Evolutionary conservation across 2,329 filamentous ascomycete species (phyloP).

Genomic region (Penicillium freii): DNA sequence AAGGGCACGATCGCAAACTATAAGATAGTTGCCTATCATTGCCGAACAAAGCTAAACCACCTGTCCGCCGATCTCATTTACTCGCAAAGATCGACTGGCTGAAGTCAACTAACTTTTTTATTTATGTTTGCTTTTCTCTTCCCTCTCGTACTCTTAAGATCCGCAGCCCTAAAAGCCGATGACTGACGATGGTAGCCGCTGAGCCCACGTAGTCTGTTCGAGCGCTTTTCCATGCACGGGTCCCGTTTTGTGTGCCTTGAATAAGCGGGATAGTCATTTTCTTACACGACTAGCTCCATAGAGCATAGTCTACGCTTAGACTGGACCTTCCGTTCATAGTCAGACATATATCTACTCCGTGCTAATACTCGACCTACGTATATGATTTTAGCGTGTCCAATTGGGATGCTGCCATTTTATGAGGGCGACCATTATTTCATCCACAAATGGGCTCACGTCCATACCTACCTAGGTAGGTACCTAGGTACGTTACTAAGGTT

Average conservation of each 20-base stretch:
- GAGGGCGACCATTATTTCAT: not conserved
- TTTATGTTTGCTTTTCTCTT: not conserved
- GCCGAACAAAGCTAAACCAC: too few species aligned
- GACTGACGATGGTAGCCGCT: conserved; percentile 4
- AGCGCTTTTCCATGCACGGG: not conserved
- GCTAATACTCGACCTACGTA: not conserved
- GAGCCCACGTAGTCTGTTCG: not conserved
- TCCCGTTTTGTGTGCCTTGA: not conserved
- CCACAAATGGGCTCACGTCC: not conserved
- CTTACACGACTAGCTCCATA: not conserved
- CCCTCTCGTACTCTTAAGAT: not conserved
- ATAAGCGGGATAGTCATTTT: not conserved
- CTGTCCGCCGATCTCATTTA: not conserved
- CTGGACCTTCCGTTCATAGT: not conserved
- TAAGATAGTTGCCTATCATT: not conserved
- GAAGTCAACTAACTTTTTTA: not conserved
- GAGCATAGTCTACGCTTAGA: not conserved
- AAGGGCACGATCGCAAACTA: not conserved
- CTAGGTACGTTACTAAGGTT: not conserved
- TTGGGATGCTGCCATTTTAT: not conserved
- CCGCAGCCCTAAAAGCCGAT: not conserved
- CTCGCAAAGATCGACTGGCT: not conserved
- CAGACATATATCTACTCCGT: not conserved
- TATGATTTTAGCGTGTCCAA: not conserved
- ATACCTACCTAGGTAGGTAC: too few species aligned